Conservation (phyloP, 164 flowering plant species). For the Pachysandra terminalis region DNA sequence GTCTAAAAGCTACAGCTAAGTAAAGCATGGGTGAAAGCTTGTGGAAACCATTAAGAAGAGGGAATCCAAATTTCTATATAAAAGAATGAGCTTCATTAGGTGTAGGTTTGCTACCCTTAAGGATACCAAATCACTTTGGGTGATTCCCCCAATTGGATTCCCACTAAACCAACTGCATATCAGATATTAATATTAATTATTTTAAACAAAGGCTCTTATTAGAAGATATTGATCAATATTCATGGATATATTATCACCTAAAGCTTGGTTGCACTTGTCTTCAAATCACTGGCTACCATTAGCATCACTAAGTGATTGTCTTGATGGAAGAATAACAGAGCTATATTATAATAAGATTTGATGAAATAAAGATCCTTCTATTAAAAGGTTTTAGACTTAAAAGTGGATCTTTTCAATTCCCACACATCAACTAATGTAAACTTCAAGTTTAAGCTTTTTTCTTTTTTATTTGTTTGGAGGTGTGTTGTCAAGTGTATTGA, state of each 20-base stretch:
- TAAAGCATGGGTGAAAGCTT: background rate
- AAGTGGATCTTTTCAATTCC: background rate
- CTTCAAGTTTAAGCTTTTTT: too few relatives aligned
- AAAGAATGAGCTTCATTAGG: background rate
- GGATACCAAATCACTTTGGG: slow-evolving; percentile 18
- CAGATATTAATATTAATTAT: too few relatives aligned
- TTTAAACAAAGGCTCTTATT: too few relatives aligned
- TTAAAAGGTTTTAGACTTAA: background rate
- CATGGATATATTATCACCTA: too few relatives aligned
- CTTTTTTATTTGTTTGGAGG: too few relatives aligned
- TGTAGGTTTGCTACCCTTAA: slow-evolving; percentile 25
- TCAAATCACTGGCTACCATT: background rate
- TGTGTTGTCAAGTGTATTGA: too few relatives aligned
- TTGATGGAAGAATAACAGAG: too few relatives aligned
- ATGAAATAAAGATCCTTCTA: background rate
- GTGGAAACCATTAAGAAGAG: slow-evolving; percentile 7
- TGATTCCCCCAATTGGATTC: slow-evolving; percentile 17
- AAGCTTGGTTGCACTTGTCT: too few relatives aligned
- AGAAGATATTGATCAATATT: too few relatives aligned
- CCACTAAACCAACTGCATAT: slow-evolving; percentile 14
- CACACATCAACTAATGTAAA: background rate
- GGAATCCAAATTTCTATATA: too few relatives aligned
- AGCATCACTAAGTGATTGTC: background rate
- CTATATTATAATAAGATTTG: background rate
- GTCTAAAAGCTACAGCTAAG: background rate